Conservation (phyloP, 805 yeast genomes). For the Tetrapisispora nanseiensis region DNA sequence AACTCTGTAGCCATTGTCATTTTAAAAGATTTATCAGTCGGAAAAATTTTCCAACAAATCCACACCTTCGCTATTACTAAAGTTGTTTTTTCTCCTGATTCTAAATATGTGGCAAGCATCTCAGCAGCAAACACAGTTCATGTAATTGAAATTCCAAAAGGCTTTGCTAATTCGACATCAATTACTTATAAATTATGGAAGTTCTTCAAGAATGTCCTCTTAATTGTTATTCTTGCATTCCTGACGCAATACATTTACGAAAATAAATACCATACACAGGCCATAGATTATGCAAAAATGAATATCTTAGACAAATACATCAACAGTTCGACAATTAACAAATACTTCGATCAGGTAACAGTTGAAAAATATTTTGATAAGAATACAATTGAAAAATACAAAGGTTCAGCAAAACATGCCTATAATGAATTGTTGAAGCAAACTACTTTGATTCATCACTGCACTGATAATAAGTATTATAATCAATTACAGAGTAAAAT, state of each 20-base stretch:
- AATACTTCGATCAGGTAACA: neutral
- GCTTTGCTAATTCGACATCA: conserved; percentile 31
- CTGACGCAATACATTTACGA: conserved; percentile 18
- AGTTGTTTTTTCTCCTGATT: conserved; percentile 59
- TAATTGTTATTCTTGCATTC: conserved; percentile 19
- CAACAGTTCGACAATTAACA: neutral
- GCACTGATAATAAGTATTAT: neutral
- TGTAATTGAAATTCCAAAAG: conserved; percentile 50
- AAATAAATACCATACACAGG: conserved; percentile 17
- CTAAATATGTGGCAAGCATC: conserved; percentile 55
- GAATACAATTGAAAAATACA: conserved; percentile 3
- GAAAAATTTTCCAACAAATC: conserved; percentile 46
- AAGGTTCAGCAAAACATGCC: conserved; percentile 8
- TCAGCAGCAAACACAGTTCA: conserved; percentile 70
- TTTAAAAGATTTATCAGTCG: conserved; percentile 39
- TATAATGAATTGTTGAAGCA: conserved; percentile 9
- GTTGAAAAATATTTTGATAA: neutral
- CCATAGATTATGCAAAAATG: conserved; percentile 10
- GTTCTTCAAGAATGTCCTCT: conserved; percentile 18
- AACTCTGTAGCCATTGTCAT: conserved; percentile 52
- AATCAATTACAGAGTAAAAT: neutral
- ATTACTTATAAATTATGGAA: conserved; percentile 15
- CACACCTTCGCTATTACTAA: conserved; percentile 75
- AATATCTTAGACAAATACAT: conserved; percentile 8
- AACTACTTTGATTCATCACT: conserved; percentile 8